phyloP scores from a whole-genome alignment of 768 basidiomycete species.

The Leucosporidium yakuticum region DNA sequence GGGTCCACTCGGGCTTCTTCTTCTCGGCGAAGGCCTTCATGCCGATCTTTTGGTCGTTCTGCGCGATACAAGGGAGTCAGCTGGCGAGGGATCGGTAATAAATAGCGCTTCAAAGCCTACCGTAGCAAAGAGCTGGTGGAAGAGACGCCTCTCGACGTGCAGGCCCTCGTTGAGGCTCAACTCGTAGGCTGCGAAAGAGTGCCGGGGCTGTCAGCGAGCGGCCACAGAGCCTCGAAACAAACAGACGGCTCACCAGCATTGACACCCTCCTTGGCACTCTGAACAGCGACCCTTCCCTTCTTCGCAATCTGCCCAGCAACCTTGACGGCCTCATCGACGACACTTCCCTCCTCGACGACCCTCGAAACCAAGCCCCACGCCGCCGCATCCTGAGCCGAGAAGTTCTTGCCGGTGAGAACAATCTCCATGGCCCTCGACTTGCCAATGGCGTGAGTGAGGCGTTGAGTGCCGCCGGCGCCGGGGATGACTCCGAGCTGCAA shows the following conservation, averaged over 20 bases:
- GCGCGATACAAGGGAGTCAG: neutral
- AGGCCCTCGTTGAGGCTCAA: constrained; percentile 73
- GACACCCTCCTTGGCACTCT: constrained; percentile 86
- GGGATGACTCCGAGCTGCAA: constrained; percentile 79
- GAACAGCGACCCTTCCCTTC: constrained; percentile 74
- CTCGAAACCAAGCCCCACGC: constrained; percentile 80
- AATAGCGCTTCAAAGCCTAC: constrained; percentile 26
- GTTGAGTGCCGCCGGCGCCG: constrained; percentile 89
- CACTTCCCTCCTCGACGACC: constrained; percentile 71
- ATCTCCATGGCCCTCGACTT: constrained; percentile 95
- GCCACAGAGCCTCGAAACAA: neutral
- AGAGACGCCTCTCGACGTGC: constrained; percentile 77
- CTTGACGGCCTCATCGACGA: constrained; percentile 77
- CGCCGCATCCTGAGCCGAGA: constrained; percentile 74
- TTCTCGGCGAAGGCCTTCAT: constrained; percentile 95
- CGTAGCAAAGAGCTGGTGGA: constrained; percentile 88
- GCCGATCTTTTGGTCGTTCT: constrained; percentile 49
- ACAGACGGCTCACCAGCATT: constrained; percentile 59
- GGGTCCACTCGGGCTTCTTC: constrained; percentile 74
- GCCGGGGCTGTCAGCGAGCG: neutral
- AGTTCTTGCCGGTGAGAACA: constrained; percentile 75
- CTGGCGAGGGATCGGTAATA: too few relatives aligned
- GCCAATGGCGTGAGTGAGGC: constrained; percentile 74
- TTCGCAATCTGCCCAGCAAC: constrained; percentile 71
- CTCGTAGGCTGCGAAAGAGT: constrained; percentile 61